Evolutionary conservation across 2,329 filamentous ascomycete genomes (phyloP).

Genomic region (Pleomassaria siparia): DNA sequence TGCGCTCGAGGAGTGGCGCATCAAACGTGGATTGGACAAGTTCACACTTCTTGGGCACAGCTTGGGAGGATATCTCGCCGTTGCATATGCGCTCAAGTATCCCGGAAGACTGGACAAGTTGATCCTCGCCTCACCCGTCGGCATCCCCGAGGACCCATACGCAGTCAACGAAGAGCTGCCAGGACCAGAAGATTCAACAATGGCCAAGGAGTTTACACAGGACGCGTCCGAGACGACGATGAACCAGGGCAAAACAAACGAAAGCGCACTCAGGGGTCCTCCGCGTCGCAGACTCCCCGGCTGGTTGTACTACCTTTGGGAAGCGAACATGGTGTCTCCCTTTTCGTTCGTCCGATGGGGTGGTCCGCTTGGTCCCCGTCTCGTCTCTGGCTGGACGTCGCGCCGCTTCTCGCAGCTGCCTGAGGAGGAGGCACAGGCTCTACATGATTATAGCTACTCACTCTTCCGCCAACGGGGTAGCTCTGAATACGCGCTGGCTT

Average conservation of each 20-base stretch:
- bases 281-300: conserved; percentile 68
- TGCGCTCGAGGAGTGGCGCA: conserved; percentile 92
- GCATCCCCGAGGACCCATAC: conserved; percentile 91
- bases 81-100: conserved; percentile 95
- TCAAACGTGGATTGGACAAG: conserved; percentile 82
- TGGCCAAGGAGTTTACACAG: conserved; percentile 77
- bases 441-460: conserved; percentile 93
- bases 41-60: conserved; percentile 95
- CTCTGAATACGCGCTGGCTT: conserved; percentile 90
- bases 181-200: conserved; percentile 69
- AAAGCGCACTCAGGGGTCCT: conserved; percentile 41
- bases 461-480: conserved; percentile 91
- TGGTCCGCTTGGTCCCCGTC: conserved; percentile 84
- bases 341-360: conserved; percentile 88
- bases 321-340: conserved; percentile 85
- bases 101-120: conserved; percentile 93
- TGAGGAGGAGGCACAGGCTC: conserved; percentile 72
- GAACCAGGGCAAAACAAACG: conserved; percentile 49
- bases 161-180: conserved; percentile 80
- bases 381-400: conserved; percentile 94
- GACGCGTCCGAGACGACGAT: conserved; percentile 70
- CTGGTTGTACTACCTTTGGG: conserved; percentile 94
- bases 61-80: conserved; percentile 90
- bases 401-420: conserved; percentile 90
- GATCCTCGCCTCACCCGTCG: conserved; percentile 90